phyloP scores from a whole-genome alignment of 805 yeast species.

The Allodekkera sacchari region DNA sequence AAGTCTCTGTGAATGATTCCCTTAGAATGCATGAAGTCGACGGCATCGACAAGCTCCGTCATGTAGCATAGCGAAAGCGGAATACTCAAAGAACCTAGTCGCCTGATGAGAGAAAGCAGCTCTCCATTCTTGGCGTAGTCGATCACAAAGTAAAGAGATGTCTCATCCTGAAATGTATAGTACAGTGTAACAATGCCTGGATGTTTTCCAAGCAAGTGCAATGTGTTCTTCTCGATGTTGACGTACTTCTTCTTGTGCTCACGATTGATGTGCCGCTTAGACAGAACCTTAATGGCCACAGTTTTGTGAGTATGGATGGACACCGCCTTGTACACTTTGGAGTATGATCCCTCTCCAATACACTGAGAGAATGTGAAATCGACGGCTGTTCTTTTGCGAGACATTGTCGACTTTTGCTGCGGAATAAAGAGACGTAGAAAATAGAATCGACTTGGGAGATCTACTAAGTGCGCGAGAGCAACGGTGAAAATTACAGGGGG shows the following conservation, averaged over 20 bases:
- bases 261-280: conserved; percentile 86
- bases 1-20: conserved; percentile 92
- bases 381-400: conserved; percentile 50
- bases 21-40: conserved; percentile 77
- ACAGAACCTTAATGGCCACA: conserved; percentile 86
- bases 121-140: conserved; percentile 97
- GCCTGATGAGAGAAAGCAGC: conserved; percentile 67
- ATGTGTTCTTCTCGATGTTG: conserved; percentile 85
- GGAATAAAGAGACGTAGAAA: too few species aligned
- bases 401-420: too few species aligned
- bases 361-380: conserved; percentile 86
- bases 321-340: conserved; percentile 83
- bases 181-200: conserved; percentile 90
- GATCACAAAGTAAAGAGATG: conserved; percentile 79
- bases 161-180: conserved; percentile 91
- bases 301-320: conserved; percentile 67
- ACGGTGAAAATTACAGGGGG: too few species aligned
- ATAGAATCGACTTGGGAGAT: too few species aligned
- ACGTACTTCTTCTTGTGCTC: conserved; percentile 95
- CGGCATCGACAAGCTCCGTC: conserved; percentile 83
- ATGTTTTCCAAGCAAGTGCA: conserved; percentile 81
- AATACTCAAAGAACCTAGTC: conserved; percentile 71
- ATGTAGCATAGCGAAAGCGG: conserved; percentile 71
- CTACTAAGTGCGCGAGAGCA: too few species aligned
- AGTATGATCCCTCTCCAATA: conserved; percentile 93